Evolutionary conservation across 139 green algal genomes (phyloP), one percentile per base, ranked within the genome.

Genomic region (Coccomyxa sp.): DNA sequence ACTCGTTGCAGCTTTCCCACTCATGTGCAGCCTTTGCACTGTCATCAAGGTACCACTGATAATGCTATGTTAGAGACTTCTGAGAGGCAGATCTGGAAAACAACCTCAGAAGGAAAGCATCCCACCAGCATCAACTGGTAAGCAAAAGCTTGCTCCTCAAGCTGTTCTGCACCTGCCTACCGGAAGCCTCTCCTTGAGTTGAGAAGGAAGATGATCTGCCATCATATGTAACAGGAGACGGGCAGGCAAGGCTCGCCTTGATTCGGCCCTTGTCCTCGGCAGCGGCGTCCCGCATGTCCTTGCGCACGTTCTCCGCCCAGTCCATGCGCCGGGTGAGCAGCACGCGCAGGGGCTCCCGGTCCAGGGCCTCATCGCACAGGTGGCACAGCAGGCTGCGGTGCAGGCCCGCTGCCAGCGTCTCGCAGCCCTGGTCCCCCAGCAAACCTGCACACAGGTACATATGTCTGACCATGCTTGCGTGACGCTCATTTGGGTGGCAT

Each of bases 321-420:
- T 90, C 82, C 39, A 82, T 64, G 10, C 86, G 82, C 33, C 18
- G 16, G 71, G 71, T 7, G 64, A 90, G 76, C 27, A 78, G 34
- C 44, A 35, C 70, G 0, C 87, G 84, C 55, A 91, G 50, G 8
- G 73, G 55, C 35, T 83, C 70, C 1, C 74, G 83, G 54, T 89
- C 82, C 55, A 91, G 70, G 3, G 54, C 54, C 39, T 81, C 77
- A 76, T 91, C 82, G 14, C 72, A 82, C 27, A 91, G 77, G 38
- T 76, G 84, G 38, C 76, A 27, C 64, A 90, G 81, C 41, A 90
- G 78, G 8, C 76, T 68, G n/a, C 89, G 80, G 58, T 87, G 84
- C 73, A 86, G 84, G 76, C 80, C 78, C 39, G 68, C 39, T 0
- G 76, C 80, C 12, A 90, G 79, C 27, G 0, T n/a, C n/a, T 85